phyloP scores from a whole-genome alignment of 495 filamentous ascomycete species.

The Hypoxylon cercidicola region DNA sequence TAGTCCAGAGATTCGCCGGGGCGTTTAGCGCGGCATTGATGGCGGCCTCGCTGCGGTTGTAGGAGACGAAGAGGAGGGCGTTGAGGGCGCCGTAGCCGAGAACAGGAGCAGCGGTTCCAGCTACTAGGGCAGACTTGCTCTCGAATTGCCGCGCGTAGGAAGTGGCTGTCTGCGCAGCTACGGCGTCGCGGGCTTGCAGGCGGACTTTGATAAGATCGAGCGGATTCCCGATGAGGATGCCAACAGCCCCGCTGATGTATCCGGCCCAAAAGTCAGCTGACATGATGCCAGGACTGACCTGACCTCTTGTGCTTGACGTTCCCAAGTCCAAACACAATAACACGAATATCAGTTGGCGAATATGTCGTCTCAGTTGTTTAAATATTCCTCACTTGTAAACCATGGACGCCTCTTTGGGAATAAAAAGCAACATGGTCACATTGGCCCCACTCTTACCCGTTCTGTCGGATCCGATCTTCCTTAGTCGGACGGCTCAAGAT shows the following conservation, averaged over 20 bases:
- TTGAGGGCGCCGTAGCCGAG: constrained; percentile 90
- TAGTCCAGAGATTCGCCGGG: constrained; percentile 59
- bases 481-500: no score
- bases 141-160: constrained; percentile 49
- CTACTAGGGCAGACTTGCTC: constrained; percentile 46
- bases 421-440: no score
- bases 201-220: constrained; percentile 87
- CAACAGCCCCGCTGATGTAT: constrained; percentile 82
- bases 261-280: constrained; percentile 88
- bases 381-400: constrained; percentile 2
- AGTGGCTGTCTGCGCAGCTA: constrained; percentile 27
- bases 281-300: constrained; percentile 60
- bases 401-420: constrained; percentile 4
- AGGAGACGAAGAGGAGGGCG: constrained; percentile 84
- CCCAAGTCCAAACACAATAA: neutral
- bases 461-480: no score
- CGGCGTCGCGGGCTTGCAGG: constrained; percentile 67
- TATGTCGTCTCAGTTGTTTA: neutral
- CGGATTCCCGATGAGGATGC: constrained; percentile 89
- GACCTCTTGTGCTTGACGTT: neutral
- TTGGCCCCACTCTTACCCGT: no score
- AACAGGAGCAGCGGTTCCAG: constrained; percentile 81
- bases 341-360: neutral
- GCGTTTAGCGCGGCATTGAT: constrained; percentile 59
- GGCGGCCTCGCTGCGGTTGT: constrained; percentile 76